Percentiles rank a stretch among this genome's conserved stretches.
Conservation (phyloP, 371 early-diverging fungal genomes). For the Mortierella sp. region DNA sequence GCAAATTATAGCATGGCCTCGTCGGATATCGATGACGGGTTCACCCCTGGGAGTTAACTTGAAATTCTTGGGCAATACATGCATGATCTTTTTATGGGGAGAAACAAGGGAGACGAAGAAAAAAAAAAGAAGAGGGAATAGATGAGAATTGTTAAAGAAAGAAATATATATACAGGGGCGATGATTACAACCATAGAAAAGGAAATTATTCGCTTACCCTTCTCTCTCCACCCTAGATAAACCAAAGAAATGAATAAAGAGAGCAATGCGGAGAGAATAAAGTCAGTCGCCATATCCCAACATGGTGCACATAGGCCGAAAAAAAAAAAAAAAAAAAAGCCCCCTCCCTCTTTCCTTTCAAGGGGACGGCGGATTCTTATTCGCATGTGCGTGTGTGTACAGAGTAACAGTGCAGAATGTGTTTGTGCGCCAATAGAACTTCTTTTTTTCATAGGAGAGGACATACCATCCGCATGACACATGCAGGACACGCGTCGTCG, state of each 20-base stretch:
- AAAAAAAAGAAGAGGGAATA: background rate
- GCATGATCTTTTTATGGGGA: background rate
- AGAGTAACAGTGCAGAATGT: no score
- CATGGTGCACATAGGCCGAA: no score
- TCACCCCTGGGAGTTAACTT: slow-evolving; percentile 2
- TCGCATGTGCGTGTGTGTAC: no score
- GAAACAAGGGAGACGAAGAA: background rate
- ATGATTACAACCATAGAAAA: no score
- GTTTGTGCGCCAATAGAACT: no score
- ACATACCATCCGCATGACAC: slow-evolving; percentile 5
- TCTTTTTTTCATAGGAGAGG: no score
- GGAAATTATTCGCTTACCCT: background rate
- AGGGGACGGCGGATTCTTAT: no score
- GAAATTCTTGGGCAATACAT: slow-evolving; percentile 1
- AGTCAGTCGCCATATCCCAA: no score
- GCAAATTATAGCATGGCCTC: background rate
- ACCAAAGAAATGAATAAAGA: background rate
- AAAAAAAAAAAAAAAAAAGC: no score
- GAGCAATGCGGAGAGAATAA: no score
- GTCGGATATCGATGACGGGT: slow-evolving; percentile 1
- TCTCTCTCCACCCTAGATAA: background rate
- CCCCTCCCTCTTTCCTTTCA: no score
- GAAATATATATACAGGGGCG: background rate
- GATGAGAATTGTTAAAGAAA: background rate
- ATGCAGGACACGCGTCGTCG: background rate